Conservation (phyloP, 129 eudicot species). For the Lactuca saligna region DNA sequence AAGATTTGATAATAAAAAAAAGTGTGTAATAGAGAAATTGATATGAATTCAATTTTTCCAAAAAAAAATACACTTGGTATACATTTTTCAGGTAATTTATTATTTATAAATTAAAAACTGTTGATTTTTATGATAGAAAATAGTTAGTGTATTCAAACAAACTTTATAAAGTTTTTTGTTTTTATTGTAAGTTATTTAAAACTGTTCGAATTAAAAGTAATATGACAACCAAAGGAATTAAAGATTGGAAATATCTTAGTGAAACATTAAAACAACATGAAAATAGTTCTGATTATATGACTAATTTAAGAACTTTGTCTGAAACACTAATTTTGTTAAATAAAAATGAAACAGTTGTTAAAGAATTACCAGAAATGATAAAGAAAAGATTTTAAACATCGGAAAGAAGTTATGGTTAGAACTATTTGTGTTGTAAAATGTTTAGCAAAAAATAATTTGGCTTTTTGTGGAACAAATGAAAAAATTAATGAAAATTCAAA, state of each 20-base stretch:
- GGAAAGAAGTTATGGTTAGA: not conserved
- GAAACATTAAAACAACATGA: not conserved
- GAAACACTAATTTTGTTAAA: not conserved
- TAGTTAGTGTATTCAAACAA: not conserved
- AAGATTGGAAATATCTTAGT: not conserved
- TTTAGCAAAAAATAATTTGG: not conserved
- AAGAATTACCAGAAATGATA: too few relatives aligned
- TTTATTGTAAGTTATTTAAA: constrained; percentile 3
- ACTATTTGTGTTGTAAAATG: too few relatives aligned
- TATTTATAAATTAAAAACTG: not conserved
- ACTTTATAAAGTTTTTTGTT: not conserved
- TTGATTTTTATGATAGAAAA: not conserved
- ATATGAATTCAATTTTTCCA: too few relatives aligned
- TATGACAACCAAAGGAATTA: not conserved
- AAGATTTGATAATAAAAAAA: not conserved
- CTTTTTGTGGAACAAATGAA: not conserved
- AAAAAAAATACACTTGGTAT: too few relatives aligned
- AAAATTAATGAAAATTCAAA: not conserved
- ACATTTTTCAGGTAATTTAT: too few relatives aligned
- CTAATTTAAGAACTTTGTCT: not conserved
- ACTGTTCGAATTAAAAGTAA: not conserved
- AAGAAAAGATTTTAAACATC: not conserved
- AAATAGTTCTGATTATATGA: not conserved
- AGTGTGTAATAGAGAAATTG: too few relatives aligned
- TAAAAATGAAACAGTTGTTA: not conserved